Conservation (phyloP, 345 rosid species). For the Hirschfeldia incana region DNA sequence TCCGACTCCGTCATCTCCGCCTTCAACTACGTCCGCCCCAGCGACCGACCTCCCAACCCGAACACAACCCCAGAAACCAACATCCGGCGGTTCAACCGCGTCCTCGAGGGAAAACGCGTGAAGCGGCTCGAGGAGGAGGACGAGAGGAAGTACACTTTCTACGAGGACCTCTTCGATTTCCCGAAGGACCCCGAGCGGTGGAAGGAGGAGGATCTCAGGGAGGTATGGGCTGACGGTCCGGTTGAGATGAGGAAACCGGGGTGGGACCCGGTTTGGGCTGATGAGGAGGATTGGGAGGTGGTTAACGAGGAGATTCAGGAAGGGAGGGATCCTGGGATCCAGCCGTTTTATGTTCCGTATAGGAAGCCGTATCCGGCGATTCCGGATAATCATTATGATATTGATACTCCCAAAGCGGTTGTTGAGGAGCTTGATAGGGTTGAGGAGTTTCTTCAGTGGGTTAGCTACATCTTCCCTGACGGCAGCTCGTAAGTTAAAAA, state of each 20-base stretch:
- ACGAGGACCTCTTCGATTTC: slow-evolving; percentile 61
- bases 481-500: slow-evolving; percentile 64
- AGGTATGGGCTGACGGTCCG: slow-evolving; percentile 86
- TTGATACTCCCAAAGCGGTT: slow-evolving; percentile 61
- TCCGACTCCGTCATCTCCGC: slow-evolving; percentile 8
- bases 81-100: slow-evolving; percentile 46
- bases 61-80: slow-evolving; percentile 54
- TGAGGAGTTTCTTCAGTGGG: slow-evolving; percentile 89
- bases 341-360: slow-evolving; percentile 82
- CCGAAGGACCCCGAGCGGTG: slow-evolving; percentile 78
- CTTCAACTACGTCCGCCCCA: slow-evolving; percentile 44
- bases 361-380: slow-evolving; percentile 77
- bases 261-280: slow-evolving; percentile 94
- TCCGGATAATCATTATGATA: slow-evolving; percentile 66
- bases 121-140: slow-evolving; percentile 53
- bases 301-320: slow-evolving; percentile 53
- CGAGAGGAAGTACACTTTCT: slow-evolving; percentile 35
- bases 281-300: slow-evolving; percentile 69
- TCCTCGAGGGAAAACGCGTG: slow-evolving; percentile 45
- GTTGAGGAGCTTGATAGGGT: slow-evolving; percentile 90
- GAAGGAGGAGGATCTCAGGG: slow-evolving; percentile 77
- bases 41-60: slow-evolving; percentile 42
- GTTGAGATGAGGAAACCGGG: slow-evolving; percentile 61
- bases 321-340: slow-evolving; percentile 71
- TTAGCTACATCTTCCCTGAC: slow-evolving; percentile 89